phyloP scores from a whole-genome alignment of 305 asterid species.

The Ilex paraguariensis region DNA sequence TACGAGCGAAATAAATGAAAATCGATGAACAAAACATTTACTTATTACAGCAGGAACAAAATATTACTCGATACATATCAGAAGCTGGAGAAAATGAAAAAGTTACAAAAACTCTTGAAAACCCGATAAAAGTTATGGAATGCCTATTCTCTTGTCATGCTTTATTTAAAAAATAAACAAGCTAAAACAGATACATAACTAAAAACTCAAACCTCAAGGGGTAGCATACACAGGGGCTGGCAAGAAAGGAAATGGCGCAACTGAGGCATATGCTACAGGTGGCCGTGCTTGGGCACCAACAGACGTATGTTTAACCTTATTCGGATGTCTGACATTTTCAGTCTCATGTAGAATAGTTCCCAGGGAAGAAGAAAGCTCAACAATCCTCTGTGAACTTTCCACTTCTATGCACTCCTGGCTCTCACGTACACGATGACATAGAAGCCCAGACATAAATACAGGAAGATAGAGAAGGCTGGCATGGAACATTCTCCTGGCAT shows the following conservation, averaged over 20 bases:
- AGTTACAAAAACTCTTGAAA: too few species aligned
- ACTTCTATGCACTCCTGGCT: constrained; percentile 31
- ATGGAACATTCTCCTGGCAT: constrained; percentile 91
- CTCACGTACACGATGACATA: constrained; percentile 55
- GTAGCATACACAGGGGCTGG: constrained; percentile 68
- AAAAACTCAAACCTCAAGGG: constrained; percentile 14
- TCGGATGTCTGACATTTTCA: constrained; percentile 17
- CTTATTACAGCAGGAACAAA: too few species aligned
- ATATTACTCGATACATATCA: too few species aligned
- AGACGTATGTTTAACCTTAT: constrained; percentile 18
- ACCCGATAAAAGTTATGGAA: too few species aligned
- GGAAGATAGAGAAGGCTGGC: constrained; percentile 96
- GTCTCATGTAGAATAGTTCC: constrained; percentile 20
- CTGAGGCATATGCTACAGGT: constrained; percentile 90
- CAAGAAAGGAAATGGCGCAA: constrained; percentile 91
- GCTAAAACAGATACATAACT: background rate
- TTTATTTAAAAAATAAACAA: too few species aligned
- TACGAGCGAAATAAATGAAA: too few species aligned
- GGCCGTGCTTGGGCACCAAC: constrained; percentile 37
- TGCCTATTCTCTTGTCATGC: too few species aligned
- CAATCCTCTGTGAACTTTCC: constrained; percentile 21
- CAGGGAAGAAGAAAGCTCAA: constrained; percentile 28
- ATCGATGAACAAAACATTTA: too few species aligned
- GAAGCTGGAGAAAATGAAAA: too few species aligned
- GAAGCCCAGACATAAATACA: constrained; percentile 96